A percentile compares a stretch with the other conserved stretches of the same genome.
Evolutionary conservation across 345 rosid genomes (phyloP).

Genomic region (Euphorbia lathyris): DNA sequence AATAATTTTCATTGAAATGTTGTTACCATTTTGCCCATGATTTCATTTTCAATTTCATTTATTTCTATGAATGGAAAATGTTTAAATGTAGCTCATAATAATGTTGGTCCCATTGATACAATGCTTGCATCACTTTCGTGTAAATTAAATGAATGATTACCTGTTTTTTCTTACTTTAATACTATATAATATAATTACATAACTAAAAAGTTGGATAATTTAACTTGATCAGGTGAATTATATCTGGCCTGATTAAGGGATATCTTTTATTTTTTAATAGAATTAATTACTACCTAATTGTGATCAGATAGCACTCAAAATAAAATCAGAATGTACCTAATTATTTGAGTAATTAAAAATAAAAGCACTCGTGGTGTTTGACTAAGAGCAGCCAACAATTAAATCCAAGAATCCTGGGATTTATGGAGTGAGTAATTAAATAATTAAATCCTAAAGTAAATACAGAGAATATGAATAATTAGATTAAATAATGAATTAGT

Average conservation of each 20-base stretch:
- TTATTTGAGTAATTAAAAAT: not conserved
- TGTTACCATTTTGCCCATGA: constrained; percentile 18
- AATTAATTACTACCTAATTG: not conserved
- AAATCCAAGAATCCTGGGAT: constrained; percentile 26
- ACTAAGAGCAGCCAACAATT: constrained; percentile 17
- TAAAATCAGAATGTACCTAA: no score
- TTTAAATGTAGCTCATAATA: constrained; percentile 2
- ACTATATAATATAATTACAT: no score
- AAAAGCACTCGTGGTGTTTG: not conserved
- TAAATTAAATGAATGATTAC: no score
- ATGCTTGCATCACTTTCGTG: constrained; percentile 15
- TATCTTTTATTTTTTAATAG: not conserved
- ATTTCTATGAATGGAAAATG: not conserved
- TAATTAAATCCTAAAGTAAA: not conserved
- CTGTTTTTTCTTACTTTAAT: no score
- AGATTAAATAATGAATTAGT: no score
- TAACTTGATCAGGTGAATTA: no score
- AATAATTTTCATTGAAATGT: no score
- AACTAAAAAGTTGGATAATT: no score
- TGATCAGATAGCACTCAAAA: not conserved
- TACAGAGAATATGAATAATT: not conserved
- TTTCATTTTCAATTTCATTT: not conserved
- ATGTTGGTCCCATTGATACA: not conserved
- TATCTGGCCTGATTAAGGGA: not conserved
- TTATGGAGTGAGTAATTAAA: not conserved